These are phyloP conservation scores for Claviceps digitariae DNA, from an alignment of 2,329 filamentous ascomycete species.

Conservation along the genomic window DNA sequence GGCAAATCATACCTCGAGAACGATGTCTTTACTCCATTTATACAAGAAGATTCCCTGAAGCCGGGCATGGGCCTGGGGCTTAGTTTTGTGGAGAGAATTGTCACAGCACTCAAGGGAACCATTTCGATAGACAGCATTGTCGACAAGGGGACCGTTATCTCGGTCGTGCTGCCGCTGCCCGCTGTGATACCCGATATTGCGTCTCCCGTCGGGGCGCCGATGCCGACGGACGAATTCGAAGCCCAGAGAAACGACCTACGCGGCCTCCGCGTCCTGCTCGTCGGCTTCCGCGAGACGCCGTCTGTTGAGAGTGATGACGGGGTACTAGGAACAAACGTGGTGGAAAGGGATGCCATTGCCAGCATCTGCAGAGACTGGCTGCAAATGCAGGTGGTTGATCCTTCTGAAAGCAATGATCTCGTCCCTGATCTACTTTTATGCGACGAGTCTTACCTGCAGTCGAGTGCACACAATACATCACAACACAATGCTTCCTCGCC, in stretches of 20 bases:
- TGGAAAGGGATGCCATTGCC: constrained; percentile 3
- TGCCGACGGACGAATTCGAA: constrained; percentile 16
- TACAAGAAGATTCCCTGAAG: constrained; percentile 47
- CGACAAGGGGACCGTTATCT: constrained; percentile 23
- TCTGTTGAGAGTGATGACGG: constrained; percentile 2
- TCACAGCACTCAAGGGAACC: constrained; percentile 42
- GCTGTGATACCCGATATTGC: constrained; percentile 2
- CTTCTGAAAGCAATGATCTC: constrained; percentile 3
- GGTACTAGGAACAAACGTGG: constrained; percentile 3
- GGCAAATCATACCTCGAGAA: constrained; percentile 46
- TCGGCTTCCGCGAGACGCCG: constrained; percentile 10
- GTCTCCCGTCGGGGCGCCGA: neutral
- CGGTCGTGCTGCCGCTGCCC: constrained; percentile 18
- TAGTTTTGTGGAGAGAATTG: constrained; percentile 48
- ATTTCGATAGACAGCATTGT: constrained; percentile 40
- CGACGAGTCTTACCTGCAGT: constrained; percentile 14
- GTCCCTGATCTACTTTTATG: constrained; percentile 15
- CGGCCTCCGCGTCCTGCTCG: constrained; percentile 17
- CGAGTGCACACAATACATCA: constrained; percentile 9
- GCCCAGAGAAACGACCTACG: constrained; percentile 15
- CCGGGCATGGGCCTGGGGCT: constrained; percentile 52
- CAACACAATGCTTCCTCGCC: constrained; percentile 4
- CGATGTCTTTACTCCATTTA: constrained; percentile 48
- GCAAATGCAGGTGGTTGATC: constrained; percentile 14
- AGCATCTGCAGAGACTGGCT: constrained; percentile 22